Conservation (phyloP, 176 grass and related monocot genomes). For the Raddia distichophylla region DNA sequence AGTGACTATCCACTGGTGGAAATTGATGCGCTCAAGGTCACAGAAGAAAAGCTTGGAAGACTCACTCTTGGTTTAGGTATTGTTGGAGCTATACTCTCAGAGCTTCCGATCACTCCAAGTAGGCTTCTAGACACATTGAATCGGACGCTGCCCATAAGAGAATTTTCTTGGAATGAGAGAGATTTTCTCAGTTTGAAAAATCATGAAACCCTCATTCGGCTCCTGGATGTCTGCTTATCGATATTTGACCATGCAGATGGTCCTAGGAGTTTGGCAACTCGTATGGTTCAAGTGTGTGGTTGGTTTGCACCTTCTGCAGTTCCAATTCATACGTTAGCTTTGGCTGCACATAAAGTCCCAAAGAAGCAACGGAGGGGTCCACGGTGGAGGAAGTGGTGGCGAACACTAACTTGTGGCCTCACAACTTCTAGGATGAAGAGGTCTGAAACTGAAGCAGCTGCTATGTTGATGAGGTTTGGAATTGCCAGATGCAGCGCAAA, state of each 20-base stretch:
- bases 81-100: conserved; percentile 85
- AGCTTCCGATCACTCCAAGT: conserved; percentile 88
- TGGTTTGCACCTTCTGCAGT: conserved; percentile 82
- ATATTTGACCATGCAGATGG: conserved; percentile 99
- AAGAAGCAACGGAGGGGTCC: conserved; percentile 68
- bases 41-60: conserved; percentile 92
- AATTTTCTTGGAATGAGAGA: conserved; percentile 69
- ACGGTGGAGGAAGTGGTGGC: conserved; percentile 73
- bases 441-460: conserved; percentile 91
- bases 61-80: conserved; percentile 80
- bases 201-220: conserved; percentile 67
- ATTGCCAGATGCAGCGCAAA: conserved; percentile 71
- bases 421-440: conserved; percentile 65
- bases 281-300: conserved; percentile 86
- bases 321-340: conserved; percentile 69
- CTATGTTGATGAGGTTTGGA: conserved; percentile 91
- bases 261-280: conserved; percentile 74
- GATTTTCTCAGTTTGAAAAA: conserved; percentile 67
- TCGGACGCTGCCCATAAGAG: conserved; percentile 68
- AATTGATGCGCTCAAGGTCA: conserved; percentile 81
- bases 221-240: conserved; percentile 86
- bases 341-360: conserved; percentile 86
- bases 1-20: conserved; percentile 81
- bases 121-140: conserved; percentile 95
- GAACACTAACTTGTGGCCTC: conserved; percentile 56